Percentiles rank a stretch among this genome's conserved stretches.
phyloP scores from a whole-genome alignment of 2,329 filamentous ascomycete species.

The Graphilbum sp. region DNA sequence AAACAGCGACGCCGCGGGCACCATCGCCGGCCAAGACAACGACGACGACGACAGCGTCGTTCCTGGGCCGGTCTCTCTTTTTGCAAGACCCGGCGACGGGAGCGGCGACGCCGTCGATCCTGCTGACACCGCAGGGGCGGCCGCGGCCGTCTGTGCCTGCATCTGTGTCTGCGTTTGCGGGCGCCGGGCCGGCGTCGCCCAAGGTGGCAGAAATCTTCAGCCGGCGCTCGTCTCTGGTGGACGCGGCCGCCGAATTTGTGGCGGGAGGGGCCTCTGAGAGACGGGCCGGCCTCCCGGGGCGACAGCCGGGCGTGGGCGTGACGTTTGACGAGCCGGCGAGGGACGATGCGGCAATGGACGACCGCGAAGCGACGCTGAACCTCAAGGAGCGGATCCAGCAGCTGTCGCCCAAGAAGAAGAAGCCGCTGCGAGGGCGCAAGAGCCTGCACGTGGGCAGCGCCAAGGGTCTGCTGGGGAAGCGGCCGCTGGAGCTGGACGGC shows the following conservation, averaged over 20 bases:
- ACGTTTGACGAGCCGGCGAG: constrained; percentile 44
- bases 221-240: constrained; percentile 53
- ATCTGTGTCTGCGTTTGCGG: constrained; percentile 54
- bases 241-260: constrained; percentile 46
- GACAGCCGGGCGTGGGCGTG: too few relatives aligned
- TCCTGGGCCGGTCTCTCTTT: constrained; percentile 27
- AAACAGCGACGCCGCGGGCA: constrained; percentile 16
- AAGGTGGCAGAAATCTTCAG: constrained; percentile 56
- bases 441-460: constrained; percentile 64
- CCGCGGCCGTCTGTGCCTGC: constrained; percentile 47
- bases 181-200: constrained; percentile 58
- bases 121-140: constrained; percentile 44
- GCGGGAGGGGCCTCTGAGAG: constrained; percentile 33
- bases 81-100: constrained; percentile 36
- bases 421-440: constrained; percentile 48
- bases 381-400: constrained; percentile 64
- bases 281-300: too few relatives aligned
- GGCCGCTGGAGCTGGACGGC: constrained; percentile 53
- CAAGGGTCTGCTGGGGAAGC: constrained; percentile 56
- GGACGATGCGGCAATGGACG: constrained; percentile 41
- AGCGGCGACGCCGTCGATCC: constrained; percentile 42
- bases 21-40: constrained; percentile 13
- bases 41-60: constrained; percentile 14
- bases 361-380: constrained; percentile 47
- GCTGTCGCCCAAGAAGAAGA: constrained; percentile 56